These are phyloP conservation scores for Diplodia sapinea DNA, from an alignment of 2,329 filamentous ascomycete species.

Conservation along the genomic window DNA sequence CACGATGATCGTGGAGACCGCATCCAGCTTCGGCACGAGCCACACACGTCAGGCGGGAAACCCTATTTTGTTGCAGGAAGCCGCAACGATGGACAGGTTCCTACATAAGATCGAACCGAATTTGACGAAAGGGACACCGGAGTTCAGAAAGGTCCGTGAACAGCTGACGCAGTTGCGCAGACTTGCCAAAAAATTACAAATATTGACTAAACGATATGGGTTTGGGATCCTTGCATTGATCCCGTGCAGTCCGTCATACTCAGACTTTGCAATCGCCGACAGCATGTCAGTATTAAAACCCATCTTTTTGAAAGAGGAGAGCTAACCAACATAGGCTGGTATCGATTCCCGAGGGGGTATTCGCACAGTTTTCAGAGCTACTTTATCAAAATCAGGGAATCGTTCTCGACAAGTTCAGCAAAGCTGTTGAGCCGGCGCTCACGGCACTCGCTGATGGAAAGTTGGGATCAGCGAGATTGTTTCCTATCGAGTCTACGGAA, in stretches of 20 bases:
- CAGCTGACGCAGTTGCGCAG: conserved; percentile 23
- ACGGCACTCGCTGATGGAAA: conserved; percentile 24
- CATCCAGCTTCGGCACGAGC: conserved; percentile 2
- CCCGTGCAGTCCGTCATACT: conserved; percentile 23
- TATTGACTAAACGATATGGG: conserved; percentile 28
- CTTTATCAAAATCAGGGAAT: conserved; percentile 25
- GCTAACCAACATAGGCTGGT: conserved; percentile 20
- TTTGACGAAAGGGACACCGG: neutral
- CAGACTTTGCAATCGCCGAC: conserved; percentile 27
- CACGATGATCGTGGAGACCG: conserved; percentile 27
- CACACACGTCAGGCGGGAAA: conserved; percentile 22
- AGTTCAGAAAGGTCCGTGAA: conserved; percentile 11
- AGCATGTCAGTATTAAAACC: conserved; percentile 19
- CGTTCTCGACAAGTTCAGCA: conserved; percentile 26
- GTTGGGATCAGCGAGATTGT: neutral
- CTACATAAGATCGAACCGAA: conserved; percentile 7
- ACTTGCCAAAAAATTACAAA: conserved; percentile 18
- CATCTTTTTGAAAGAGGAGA: neutral
- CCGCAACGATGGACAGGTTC: conserved; percentile 19
- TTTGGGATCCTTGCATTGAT: conserved; percentile 32
- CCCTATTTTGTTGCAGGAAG: conserved; percentile 23
- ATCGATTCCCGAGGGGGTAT: conserved; percentile 23
- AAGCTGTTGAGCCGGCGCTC: conserved; percentile 31
- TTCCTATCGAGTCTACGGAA: conserved; percentile 30
- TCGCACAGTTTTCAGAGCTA: conserved; percentile 27